phyloP scores from a whole-genome alignment of 2,329 filamentous ascomycete species.

The Berkeleyomyces rouxiae region DNA sequence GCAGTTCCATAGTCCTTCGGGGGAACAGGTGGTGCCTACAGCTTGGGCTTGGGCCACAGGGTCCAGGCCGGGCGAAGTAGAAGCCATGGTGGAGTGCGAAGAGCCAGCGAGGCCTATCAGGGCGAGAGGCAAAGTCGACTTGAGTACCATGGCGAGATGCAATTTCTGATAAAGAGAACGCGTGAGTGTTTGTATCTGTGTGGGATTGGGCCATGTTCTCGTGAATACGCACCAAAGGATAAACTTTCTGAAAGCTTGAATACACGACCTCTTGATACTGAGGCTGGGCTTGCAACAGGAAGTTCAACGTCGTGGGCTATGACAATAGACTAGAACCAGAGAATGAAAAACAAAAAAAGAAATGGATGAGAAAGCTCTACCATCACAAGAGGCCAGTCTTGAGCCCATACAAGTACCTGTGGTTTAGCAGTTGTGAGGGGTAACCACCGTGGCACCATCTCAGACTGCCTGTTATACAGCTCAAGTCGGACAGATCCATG shows the following conservation, averaged over 20 bases:
- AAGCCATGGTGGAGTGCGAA: background rate
- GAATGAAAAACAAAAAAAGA: too few relatives aligned
- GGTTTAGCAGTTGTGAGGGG: background rate
- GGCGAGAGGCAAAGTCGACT: background rate
- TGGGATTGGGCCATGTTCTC: too few relatives aligned
- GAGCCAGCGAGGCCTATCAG: background rate
- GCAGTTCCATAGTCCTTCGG: conserved; percentile 40
- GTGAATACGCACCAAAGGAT: too few relatives aligned
- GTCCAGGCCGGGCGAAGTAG: background rate
- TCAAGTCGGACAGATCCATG: background rate
- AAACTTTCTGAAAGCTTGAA: too few relatives aligned
- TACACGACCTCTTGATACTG: too few relatives aligned
- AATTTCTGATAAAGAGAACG: background rate
- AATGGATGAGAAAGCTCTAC: background rate
- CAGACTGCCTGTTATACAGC: background rate
- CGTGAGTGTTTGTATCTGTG: background rate
- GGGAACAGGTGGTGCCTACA: conserved; percentile 25
- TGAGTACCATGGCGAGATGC: background rate
- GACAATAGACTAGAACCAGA: too few relatives aligned
- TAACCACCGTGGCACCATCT: background rate
- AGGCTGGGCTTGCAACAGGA: too few relatives aligned
- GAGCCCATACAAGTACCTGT: background rate
- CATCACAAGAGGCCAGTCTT: background rate
- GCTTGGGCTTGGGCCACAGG: conserved; percentile 17
- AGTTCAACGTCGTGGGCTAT: too few relatives aligned